Base-by-base conservation (phyloP, 2,329 filamentous ascomycete species). In the Colletotrichum sp. region DNA sequence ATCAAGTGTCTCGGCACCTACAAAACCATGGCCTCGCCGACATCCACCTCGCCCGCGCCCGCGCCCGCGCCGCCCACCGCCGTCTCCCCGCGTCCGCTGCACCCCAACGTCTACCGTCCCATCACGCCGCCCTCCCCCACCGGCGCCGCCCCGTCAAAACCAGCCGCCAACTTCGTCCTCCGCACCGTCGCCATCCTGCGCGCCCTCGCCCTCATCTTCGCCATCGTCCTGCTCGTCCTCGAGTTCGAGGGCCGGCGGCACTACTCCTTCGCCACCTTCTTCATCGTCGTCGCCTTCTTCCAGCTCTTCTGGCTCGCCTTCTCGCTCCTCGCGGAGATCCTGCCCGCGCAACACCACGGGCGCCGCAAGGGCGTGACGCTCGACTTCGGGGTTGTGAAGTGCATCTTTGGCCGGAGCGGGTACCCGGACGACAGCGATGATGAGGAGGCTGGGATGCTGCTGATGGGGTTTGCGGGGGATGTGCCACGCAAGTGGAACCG, bases 1-100 rank as follows among this genome's bases (percentile, higher is more conserved):
- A 75, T 67, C 55, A 75, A 77, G 24, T 71, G n/a, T n/a, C 68
- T 75, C 6, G 67, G 75, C 6, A 67, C 72, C 15, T 65, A 74
- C 26, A 48, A 34, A 12, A 76, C 48, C 24, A 76, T 76, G 74
- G 34, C 68, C n/a, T 62, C 56, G 34, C 48, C 67, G 9, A 48
- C 43, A 3, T 16, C 28, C 9, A 21, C 21, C 30, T 13, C 66
- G 21, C 24, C 60, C 36, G 32, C 26, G 30, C 32, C 48, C 21
- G 66, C 30, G 21, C 34, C 66, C 52, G 21, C 55, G 52, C 18
- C 70, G 32, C 24, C 26, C 1, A n/a, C 48, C 38, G 74, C 66
- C 21, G n/a, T 6, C 24, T 30, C 30, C 5, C 30, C 34, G 12
- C 34, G 24, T 1, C 65, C 65, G 26, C 71, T 74, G 43, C 60